These are phyloP conservation scores for Rosa lucieae DNA, from an alignment of 306 rosid species.

Conservation along the genomic window DNA sequence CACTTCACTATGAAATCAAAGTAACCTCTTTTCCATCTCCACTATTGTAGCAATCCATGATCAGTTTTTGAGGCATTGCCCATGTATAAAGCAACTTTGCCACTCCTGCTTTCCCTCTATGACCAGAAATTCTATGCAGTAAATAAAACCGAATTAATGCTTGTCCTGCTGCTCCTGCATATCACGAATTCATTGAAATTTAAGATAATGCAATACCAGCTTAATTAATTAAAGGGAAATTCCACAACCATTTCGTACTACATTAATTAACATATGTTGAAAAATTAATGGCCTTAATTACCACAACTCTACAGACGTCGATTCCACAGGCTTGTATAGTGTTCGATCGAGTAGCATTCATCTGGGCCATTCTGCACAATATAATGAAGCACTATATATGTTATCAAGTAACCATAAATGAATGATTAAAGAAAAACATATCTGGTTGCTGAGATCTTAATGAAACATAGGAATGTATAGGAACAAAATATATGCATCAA, in stretches of 20 bases:
- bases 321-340: conserved; percentile 76
- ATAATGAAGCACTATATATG: background rate
- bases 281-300: conserved; percentile 22
- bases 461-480: background rate
- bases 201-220: background rate
- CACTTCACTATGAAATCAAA: background rate
- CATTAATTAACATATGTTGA: background rate
- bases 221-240: background rate
- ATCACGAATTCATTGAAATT: background rate
- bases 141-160: conserved; percentile 33
- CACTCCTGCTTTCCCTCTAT: conserved; percentile 43
- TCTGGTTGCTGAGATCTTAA: background rate
- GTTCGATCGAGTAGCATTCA: conserved; percentile 60
- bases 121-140: conserved; percentile 52
- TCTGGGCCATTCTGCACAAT: conserved; percentile 76
- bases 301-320: conserved; percentile 57
- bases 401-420: background rate
- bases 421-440: background rate
- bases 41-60: conserved; percentile 37
- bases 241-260: background rate
- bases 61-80: conserved; percentile 38
- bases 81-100: conserved; percentile 37
- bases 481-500: background rate
- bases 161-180: conserved; percentile 32
- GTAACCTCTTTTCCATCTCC: conserved; percentile 49